Conservation (phyloP, 495 filamentous ascomycete species). For the Hypoxylon fuscum region DNA sequence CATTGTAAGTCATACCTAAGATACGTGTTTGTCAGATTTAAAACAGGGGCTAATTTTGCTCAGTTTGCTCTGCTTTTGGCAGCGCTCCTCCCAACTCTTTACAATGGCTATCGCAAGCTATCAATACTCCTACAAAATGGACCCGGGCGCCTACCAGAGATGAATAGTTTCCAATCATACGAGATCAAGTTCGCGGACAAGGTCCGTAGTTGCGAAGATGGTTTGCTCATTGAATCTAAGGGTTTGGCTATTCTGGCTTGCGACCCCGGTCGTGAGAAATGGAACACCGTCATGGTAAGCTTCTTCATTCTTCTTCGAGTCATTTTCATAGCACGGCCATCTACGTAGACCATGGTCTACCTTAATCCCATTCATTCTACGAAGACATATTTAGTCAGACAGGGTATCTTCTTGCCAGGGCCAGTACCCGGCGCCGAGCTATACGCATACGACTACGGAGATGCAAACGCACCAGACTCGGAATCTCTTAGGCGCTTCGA, state of each 20-base stretch:
- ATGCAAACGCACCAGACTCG: slow-evolving; percentile 26
- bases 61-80: slow-evolving; percentile 33
- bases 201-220: slow-evolving; percentile 61
- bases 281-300: slow-evolving; percentile 61
- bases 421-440: slow-evolving; percentile 45
- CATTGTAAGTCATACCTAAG: slow-evolving; percentile 25
- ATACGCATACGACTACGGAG: slow-evolving; percentile 50
- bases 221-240: slow-evolving; percentile 45
- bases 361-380: not conserved
- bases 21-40: not conserved
- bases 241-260: slow-evolving; percentile 53
- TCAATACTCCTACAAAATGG: slow-evolving; percentile 38
- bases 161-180: slow-evolving; percentile 43
- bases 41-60: not conserved
- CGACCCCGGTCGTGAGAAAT: slow-evolving; percentile 54
- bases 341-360: not conserved
- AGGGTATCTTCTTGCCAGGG: slow-evolving; percentile 40
- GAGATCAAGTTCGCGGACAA: slow-evolving; percentile 47
- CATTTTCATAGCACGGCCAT: too few relatives aligned
- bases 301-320: too few relatives aligned
- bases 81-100: slow-evolving; percentile 25
- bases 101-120: slow-evolving; percentile 12
- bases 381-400: slow-evolving; percentile 8
- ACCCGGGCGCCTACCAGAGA: slow-evolving; percentile 36
- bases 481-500: slow-evolving; percentile 43